phyloP scores from a whole-genome alignment of 2,329 filamentous ascomycete species.

The Elsinoe batatas region DNA sequence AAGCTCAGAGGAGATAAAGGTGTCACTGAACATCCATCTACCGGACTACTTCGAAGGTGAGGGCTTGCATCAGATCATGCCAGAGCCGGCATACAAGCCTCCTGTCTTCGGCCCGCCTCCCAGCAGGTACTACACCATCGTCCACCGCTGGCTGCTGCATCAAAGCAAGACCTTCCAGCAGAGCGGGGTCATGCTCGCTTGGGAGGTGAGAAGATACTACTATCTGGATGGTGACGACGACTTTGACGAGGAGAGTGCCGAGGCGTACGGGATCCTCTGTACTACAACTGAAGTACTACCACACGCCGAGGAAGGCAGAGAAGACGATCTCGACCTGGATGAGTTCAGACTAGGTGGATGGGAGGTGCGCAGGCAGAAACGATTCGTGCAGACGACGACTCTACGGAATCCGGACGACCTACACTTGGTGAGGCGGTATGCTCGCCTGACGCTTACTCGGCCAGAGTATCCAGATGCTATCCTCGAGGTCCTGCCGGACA shows the following conservation, averaged over 20 bases:
- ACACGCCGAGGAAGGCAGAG: neutral
- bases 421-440: neutral
- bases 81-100: neutral
- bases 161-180: neutral
- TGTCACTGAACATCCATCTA: neutral
- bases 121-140: neutral
- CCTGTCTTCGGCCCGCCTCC: neutral
- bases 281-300: neutral
- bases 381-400: neutral
- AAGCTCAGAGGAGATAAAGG: neutral
- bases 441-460: neutral
- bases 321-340: neutral
- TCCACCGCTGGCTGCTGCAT: neutral
- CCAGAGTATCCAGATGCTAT: neutral
- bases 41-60: neutral
- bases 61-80: neutral
- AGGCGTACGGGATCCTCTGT: neutral
- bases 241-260: neutral
- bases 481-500: neutral
- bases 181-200: neutral
- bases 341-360: neutral
- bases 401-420: neutral
- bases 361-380: neutral
- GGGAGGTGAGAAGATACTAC: neutral
- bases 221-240: neutral